Evolutionary conservation across 1,284 basidiomycete genomes (phyloP).

Genomic region (Coniophora puteana): DNA sequence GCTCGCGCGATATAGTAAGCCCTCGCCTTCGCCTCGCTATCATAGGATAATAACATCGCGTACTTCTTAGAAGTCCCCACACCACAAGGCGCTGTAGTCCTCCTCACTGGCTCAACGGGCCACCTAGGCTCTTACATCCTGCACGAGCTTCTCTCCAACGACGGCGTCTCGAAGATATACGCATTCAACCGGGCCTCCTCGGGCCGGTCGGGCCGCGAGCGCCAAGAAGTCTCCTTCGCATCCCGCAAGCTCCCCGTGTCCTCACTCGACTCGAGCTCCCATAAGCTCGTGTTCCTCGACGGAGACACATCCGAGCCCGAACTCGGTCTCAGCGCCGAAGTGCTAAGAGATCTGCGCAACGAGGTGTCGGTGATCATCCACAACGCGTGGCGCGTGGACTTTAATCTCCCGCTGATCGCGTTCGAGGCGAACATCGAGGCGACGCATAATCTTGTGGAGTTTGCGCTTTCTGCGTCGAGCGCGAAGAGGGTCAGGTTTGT

Average conservation of each 20-base stretch:
- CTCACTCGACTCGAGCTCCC: constrained; percentile 11
- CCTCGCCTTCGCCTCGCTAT: too few species aligned
- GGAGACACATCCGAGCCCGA: constrained; percentile 16
- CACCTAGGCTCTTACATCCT: constrained; percentile 28
- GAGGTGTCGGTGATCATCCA: constrained; percentile 32
- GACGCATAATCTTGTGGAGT: constrained; percentile 33
- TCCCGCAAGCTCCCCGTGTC: constrained; percentile 22
- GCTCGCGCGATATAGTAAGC: too few species aligned
- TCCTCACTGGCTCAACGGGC: constrained; percentile 31
- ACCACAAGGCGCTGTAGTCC: constrained; percentile 15
- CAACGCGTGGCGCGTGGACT: constrained; percentile 40
- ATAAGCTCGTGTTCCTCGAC: constrained; percentile 20
- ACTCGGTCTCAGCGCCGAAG: neutral
- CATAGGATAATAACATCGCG: too few species aligned
- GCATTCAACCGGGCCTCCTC: constrained; percentile 19
- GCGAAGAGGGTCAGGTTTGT: constrained; percentile 17
- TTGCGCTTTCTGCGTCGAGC: constrained; percentile 22
- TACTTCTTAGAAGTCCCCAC: too few species aligned
- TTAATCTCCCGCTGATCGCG: constrained; percentile 34
- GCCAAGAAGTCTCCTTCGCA: constrained; percentile 23
- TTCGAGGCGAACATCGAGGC: constrained; percentile 34
- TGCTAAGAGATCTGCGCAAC: constrained; percentile 17
- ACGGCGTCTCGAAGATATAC: constrained; percentile 23
- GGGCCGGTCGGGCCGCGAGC: constrained; percentile 4
- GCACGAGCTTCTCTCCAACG: constrained; percentile 16